Evolutionary conservation across 2,329 filamentous ascomycete genomes (phyloP).

Genomic region (Metarhizium brunneum): DNA sequence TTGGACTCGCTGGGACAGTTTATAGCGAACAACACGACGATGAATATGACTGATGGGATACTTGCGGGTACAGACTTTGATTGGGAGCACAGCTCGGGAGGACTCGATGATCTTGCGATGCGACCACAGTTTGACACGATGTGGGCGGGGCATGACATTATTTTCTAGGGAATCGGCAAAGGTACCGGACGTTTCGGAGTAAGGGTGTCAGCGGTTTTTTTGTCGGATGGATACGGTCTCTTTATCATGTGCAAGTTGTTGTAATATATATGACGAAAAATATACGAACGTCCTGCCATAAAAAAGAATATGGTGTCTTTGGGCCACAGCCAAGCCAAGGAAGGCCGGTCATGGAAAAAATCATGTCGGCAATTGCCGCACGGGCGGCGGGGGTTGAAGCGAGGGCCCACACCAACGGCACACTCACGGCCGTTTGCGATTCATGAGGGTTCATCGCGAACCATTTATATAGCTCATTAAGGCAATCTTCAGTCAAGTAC

Average conservation of each 20-base stretch:
- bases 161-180: slow-evolving; percentile 7
- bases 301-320: too few species aligned
- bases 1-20: slow-evolving; percentile 51
- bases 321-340: too few species aligned
- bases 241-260: too few species aligned
- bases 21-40: slow-evolving; percentile 18
- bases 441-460: background rate
- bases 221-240: background rate
- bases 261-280: too few species aligned
- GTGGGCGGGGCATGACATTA: slow-evolving; percentile 14
- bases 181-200: background rate
- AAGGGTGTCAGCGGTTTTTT: background rate
- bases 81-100: slow-evolving; percentile 14
- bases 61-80: slow-evolving; percentile 16
- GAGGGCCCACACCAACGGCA: too few species aligned
- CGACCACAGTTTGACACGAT: slow-evolving; percentile 11
- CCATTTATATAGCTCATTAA: background rate
- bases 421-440: too few species aligned
- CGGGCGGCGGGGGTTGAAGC: too few species aligned
- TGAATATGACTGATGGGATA: slow-evolving; percentile 15
- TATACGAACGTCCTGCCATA: too few species aligned
- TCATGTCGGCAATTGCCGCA: too few species aligned
- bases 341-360: too few species aligned
- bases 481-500: fast-evolving
- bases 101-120: slow-evolving; percentile 11